Evolutionary conservation across 768 basidiomycete species (phyloP).

Genomic region (Gloeopeniophorella convolvens): DNA sequence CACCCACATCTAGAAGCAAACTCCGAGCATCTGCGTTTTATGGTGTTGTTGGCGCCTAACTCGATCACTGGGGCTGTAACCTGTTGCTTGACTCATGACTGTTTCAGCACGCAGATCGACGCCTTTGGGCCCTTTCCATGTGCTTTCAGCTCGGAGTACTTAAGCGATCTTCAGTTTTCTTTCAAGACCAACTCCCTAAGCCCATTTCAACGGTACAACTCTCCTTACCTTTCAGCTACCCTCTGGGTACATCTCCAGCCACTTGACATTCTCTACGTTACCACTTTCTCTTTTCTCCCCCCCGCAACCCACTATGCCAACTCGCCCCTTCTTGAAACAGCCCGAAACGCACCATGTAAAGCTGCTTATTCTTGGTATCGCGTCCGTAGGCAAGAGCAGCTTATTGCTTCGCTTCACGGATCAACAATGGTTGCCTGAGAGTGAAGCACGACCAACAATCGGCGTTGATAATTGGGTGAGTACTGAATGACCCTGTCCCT

Average conservation of each 20-base stretch:
- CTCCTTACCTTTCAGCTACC: not conserved
- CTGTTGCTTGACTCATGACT: not conserved
- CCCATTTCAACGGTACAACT: not conserved
- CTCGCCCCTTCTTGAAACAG: not conserved
- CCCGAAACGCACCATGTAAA: slow-evolving; percentile 61
- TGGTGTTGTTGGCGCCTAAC: not conserved
- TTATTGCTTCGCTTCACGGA: slow-evolving; percentile 91
- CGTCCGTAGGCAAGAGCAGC: slow-evolving; percentile 88
- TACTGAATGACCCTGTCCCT: slow-evolving; percentile 16
- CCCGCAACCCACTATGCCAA: not conserved
- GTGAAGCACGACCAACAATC: slow-evolving; percentile 81
- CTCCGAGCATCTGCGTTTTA: not conserved
- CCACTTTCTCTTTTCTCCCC: not conserved
- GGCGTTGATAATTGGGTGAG: slow-evolving; percentile 78
- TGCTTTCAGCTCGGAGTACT: not conserved
- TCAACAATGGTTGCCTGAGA: slow-evolving; percentile 87
- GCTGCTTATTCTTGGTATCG: slow-evolving; percentile 75
- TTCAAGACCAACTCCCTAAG: not conserved
- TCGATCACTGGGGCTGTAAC: not conserved
- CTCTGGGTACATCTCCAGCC: not conserved
- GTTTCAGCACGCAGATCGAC: not conserved
- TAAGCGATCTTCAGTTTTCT: not conserved
- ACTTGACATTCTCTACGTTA: not conserved
- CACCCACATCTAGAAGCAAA: not conserved
- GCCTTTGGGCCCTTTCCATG: not conserved